These are phyloP conservation scores for Platismatia glauca DNA, from an alignment of 495 filamentous ascomycete species.

Conservation along the genomic window DNA sequence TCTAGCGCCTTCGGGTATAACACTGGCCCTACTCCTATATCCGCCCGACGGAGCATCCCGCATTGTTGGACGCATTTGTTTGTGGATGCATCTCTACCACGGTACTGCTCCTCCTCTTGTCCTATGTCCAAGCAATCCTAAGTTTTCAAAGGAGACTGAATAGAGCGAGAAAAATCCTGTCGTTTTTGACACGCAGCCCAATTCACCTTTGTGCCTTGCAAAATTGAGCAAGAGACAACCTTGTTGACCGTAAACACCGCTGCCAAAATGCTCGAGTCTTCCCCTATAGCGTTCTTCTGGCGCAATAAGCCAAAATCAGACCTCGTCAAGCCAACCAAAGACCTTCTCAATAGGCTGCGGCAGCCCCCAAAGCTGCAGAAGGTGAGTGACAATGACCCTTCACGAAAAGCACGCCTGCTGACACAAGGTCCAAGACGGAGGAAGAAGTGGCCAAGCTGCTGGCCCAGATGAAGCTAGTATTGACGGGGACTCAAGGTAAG, in stretches of 20 bases:
- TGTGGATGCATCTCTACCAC: neutral
- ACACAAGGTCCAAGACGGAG: constrained; percentile 42
- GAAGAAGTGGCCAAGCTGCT: constrained; percentile 72
- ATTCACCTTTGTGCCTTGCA: neutral
- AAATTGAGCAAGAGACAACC: neutral
- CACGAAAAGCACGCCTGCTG: constrained; percentile 14
- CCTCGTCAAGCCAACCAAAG: constrained; percentile 48
- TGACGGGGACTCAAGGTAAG: constrained; percentile 75
- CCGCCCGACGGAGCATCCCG: neutral
- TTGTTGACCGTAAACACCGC: neutral
- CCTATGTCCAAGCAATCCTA: neutral
- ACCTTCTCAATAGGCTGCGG: constrained; percentile 43
- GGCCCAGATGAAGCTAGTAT: constrained; percentile 70
- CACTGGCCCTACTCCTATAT: neutral
- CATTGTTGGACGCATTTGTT: neutral
- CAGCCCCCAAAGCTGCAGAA: constrained; percentile 37
- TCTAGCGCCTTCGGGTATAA: neutral
- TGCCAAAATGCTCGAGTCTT: neutral
- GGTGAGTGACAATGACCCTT: constrained; percentile 32
- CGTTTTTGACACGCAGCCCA: too few species aligned
- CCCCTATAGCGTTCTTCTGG: constrained; percentile 78
- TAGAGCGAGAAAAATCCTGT: neutral
- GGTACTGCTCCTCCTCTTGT: neutral
- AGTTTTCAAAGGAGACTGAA: neutral
- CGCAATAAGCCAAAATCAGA: constrained; percentile 51